Conservation (phyloP, 2,329 filamentous ascomycete species). For the Pseudopyricularia javanii region DNA sequence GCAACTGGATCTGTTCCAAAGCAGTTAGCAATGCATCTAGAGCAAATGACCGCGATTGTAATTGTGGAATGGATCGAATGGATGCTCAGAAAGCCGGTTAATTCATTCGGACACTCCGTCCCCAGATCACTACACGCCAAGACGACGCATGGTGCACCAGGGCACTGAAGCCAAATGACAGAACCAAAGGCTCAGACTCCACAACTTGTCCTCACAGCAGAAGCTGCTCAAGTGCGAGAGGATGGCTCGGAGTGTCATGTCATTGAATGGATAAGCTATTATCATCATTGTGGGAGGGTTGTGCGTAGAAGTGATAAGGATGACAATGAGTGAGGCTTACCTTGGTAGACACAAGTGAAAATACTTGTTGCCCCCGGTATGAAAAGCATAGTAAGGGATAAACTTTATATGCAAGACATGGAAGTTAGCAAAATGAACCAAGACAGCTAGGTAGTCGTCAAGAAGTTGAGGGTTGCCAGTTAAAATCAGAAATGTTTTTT, state of each 20-base stretch:
- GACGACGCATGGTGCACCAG: conserved; percentile 40
- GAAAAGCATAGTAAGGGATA: background rate
- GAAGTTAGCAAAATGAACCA: background rate
- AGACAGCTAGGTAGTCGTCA: background rate
- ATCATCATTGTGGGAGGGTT: conserved; percentile 33
- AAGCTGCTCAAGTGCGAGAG: conserved; percentile 56
- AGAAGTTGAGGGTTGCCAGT: background rate
- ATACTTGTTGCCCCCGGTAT: background rate
- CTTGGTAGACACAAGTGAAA: background rate
- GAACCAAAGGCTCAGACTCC: conserved; percentile 44
- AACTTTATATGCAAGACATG: background rate
- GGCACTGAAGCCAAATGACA: conserved; percentile 52
- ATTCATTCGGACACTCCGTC: conserved; percentile 23
- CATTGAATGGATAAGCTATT: conserved; percentile 69
- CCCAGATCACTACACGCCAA: conserved; percentile 23
- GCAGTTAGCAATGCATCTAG: background rate
- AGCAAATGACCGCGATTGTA: background rate
- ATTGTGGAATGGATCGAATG: background rate
- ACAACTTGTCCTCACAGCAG: conserved; percentile 58
- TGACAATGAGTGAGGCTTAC: background rate
- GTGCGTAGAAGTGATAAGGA: conserved; percentile 1
- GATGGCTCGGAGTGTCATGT: conserved; percentile 55
- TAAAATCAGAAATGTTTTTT: conserved; percentile 36
- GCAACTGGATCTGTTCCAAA: background rate
- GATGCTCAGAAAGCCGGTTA: conserved; percentile 22